phyloP scores from a whole-genome alignment of 78 protist genomes.

The Fonticula alba region DNA sequence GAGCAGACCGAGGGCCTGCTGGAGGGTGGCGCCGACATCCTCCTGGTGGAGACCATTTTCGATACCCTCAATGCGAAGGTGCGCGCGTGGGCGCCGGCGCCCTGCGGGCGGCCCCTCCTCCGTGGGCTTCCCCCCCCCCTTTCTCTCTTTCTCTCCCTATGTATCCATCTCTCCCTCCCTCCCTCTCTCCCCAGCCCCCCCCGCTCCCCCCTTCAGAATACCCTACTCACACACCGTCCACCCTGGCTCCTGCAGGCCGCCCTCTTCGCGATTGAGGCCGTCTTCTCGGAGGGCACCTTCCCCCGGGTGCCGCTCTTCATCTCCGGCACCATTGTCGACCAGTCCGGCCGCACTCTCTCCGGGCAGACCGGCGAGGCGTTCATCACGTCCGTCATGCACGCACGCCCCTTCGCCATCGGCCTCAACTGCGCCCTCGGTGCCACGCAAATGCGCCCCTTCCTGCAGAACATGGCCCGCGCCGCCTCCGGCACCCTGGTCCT shows the following conservation, averaged over 20 bases:
- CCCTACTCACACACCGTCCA: not conserved
- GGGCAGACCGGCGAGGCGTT: slow-evolving; percentile 94
- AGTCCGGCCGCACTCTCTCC: slow-evolving; percentile 81
- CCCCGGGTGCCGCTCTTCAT: slow-evolving; percentile 23
- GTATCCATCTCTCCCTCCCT: not conserved
- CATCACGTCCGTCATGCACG: slow-evolving; percentile 44
- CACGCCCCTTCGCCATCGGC: slow-evolving; percentile 48
- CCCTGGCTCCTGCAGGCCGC: slow-evolving; percentile 35
- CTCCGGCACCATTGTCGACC: slow-evolving; percentile 87
- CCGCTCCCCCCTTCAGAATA: not conserved
- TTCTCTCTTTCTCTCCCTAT: not conserved
- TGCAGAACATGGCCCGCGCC: slow-evolving; percentile 5
- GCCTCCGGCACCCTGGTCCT: not conserved
- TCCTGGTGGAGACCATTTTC: slow-evolving; percentile 94
- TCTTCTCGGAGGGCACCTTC: slow-evolving; percentile 13
- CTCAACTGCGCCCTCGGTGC: slow-evolving; percentile 96
- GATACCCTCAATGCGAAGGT: slow-evolving; percentile 92
- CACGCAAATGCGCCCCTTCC: slow-evolving; percentile 69
- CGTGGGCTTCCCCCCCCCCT: too few relatives aligned
- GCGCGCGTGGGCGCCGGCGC: not conserved
- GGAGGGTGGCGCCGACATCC: slow-evolving; percentile 86
- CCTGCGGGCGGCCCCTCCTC: not conserved
- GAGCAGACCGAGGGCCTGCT: slow-evolving; percentile 61
- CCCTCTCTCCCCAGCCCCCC: not conserved
- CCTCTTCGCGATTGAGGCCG: slow-evolving; percentile 62